phyloP scores from a whole-genome alignment of 805 yeast species.

The Suhomyces tanzawaensis region DNA sequence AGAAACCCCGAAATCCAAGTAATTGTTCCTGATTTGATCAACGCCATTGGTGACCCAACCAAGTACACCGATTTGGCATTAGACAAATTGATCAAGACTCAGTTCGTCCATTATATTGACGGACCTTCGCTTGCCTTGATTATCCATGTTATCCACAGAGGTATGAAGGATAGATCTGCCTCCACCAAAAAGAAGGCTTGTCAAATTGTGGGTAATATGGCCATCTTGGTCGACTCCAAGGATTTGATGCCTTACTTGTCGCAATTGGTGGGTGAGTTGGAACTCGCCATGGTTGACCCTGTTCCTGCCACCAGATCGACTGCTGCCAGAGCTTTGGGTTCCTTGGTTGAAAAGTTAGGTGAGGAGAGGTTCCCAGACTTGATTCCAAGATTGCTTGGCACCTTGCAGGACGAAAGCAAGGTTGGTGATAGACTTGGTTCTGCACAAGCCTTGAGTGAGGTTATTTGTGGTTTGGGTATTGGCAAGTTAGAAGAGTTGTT shows the following conservation, averaged over 20 bases:
- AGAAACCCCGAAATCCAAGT: constrained; percentile 94
- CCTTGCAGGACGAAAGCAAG: constrained; percentile 71
- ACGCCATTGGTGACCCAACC: constrained; percentile 96
- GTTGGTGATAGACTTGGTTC: constrained; percentile 94
- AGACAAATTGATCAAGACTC: constrained; percentile 82
- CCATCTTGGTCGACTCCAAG: constrained; percentile 84
- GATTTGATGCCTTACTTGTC: constrained; percentile 84
- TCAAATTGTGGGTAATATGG: constrained; percentile 98
- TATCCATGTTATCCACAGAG: constrained; percentile 92
- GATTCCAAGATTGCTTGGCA: constrained; percentile 73
- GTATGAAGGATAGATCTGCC: constrained; percentile 94
- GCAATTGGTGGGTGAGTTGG: constrained; percentile 75
- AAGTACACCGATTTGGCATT: constrained; percentile 84
- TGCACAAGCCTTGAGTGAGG: constrained; percentile 95
- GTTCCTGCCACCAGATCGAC: constrained; percentile 97
- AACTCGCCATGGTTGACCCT: constrained; percentile 96
- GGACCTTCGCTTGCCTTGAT: constrained; percentile 96
- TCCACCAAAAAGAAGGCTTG: constrained; percentile 89
- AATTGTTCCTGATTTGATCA: constrained; percentile 81
- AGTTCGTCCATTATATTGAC: constrained; percentile 95
- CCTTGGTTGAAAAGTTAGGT: constrained; percentile 92
- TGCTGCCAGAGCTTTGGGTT: constrained; percentile 95
- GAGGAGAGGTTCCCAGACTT: constrained; percentile 93
- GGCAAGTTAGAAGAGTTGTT: constrained; percentile 83
- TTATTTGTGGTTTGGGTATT: constrained; percentile 86